These are phyloP conservation scores for Erythrobasidium yunnanense DNA, from an alignment of 768 basidiomycete species.

Conservation along the genomic window DNA sequence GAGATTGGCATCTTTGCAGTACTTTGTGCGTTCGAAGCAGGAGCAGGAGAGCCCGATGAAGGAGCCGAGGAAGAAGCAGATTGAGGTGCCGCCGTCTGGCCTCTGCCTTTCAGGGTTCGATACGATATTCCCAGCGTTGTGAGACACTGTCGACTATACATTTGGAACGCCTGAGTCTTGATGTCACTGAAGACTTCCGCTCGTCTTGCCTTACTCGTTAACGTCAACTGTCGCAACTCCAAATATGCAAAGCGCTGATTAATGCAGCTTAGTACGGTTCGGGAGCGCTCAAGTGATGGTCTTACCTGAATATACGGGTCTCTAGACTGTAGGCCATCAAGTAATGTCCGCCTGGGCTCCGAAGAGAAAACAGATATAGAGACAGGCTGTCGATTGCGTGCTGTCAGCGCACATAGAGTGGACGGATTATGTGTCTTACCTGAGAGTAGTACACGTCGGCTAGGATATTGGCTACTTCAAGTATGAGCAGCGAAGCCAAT, in stretches of 20 bases:
- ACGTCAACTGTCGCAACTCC: conserved; percentile 3
- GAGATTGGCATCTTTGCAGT: not conserved
- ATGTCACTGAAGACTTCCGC: conserved; percentile 18
- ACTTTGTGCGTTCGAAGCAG: not conserved
- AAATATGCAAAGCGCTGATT: conserved; percentile 1
- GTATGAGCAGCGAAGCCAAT: not conserved
- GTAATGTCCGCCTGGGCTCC: conserved; percentile 8
- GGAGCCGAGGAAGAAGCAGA: not conserved
- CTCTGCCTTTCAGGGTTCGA: not conserved
- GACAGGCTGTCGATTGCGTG: not conserved
- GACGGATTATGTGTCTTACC: not conserved
- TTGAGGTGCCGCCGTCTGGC: not conserved
- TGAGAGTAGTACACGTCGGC: conserved; percentile 19
- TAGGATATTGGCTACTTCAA: conserved; percentile 8
- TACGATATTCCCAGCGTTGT: conserved; percentile 2
- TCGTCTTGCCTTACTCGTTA: not conserved
- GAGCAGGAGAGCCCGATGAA: not conserved
- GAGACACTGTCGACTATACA: not conserved
- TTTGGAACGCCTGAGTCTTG: conserved; percentile 1
- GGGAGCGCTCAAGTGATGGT: not conserved
- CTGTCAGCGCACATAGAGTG: not conserved
- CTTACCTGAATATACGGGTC: conserved; percentile 4
- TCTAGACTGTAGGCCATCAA: conserved; percentile 2
- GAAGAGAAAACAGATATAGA: not conserved
- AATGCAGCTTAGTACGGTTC: not conserved